phyloP scores from a whole-genome alignment of 768 basidiomycete genomes.

The Mycena maculata region DNA sequence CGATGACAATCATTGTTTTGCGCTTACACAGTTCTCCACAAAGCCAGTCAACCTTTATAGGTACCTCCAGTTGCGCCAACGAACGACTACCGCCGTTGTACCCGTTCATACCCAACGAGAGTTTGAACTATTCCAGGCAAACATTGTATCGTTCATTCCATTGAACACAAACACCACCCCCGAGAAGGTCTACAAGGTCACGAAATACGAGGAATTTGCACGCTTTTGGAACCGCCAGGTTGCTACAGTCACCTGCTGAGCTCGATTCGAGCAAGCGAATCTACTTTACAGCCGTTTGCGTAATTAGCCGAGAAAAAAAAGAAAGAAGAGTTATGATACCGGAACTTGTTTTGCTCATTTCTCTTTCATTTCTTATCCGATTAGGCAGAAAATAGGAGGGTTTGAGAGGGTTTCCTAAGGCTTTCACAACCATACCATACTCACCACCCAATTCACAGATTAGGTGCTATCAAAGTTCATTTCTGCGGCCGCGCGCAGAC shows the following conservation, averaged over 20 bases:
- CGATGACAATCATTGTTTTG: slow-evolving; percentile 12
- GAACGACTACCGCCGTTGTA: slow-evolving; percentile 23
- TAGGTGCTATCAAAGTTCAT: too few relatives aligned
- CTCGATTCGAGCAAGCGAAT: slow-evolving; percentile 19
- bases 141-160: slow-evolving; percentile 1
- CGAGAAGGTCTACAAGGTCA: slow-evolving; percentile 20
- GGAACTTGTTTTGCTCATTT: too few relatives aligned
- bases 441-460: too few relatives aligned
- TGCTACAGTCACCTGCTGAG: slow-evolving; percentile 12
- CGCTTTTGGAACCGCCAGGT: slow-evolving; percentile 29
- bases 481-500: too few relatives aligned
- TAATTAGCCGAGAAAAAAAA: too few relatives aligned
- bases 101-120: slow-evolving; percentile 29
- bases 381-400: too few relatives aligned
- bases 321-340: too few relatives aligned
- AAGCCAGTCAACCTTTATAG: slow-evolving; percentile 22
- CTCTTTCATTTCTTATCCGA: too few relatives aligned
- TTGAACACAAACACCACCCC: neutral
- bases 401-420: too few relatives aligned
- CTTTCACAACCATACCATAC: too few relatives aligned
- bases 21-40: slow-evolving; percentile 23
- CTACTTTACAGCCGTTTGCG: too few relatives aligned
- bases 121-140: slow-evolving; percentile 17
- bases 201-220: slow-evolving; percentile 27
- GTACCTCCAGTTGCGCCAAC: slow-evolving; percentile 31